Evolutionary conservation across 768 basidiomycete species (phyloP).

Genomic region (button mushroom (Agaricus bisporus)): DNA sequence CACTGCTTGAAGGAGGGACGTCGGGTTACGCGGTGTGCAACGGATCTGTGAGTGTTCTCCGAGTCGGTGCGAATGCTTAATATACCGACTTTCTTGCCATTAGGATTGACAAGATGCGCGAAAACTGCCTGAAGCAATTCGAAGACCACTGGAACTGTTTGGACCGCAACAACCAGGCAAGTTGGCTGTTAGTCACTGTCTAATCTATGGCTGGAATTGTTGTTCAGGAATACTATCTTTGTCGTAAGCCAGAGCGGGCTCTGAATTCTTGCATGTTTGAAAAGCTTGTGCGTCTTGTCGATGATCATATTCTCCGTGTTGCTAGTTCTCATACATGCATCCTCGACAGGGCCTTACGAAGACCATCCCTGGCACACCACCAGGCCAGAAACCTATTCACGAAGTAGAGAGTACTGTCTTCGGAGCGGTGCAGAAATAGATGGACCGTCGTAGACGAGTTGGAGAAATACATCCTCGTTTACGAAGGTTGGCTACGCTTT

Average conservation of each 20-base stretch:
- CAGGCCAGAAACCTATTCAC: conserved; percentile 78
- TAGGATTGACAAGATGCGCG: conserved; percentile 90
- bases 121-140: conserved; percentile 83
- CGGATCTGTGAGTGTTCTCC: conserved; percentile 69
- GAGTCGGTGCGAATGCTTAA: not conserved
- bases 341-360: conserved; percentile 77
- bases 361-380: conserved; percentile 84
- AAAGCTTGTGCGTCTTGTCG: conserved; percentile 67
- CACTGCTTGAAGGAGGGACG: conserved; percentile 96
- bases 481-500: not conserved
- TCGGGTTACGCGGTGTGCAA: conserved; percentile 91
- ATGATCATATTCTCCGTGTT: not conserved
- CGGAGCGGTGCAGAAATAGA: conserved; percentile 76
- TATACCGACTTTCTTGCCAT: not conserved
- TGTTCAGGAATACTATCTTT: conserved; percentile 76
- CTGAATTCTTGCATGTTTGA: conserved; percentile 95
- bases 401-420: conserved; percentile 84
- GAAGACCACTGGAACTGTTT: conserved; percentile 93
- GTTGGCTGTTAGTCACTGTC: conserved; percentile 19
- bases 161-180: conserved; percentile 89
- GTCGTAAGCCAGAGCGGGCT: conserved; percentile 81
- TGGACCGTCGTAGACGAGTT: not conserved
- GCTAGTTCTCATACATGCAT: not conserved
- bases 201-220: not conserved
- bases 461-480: conserved; percentile 2